Evolutionary conservation across 192 early-diverging fungal genomes (phyloP).

Genomic region (Mycoemilia scoparia): DNA sequence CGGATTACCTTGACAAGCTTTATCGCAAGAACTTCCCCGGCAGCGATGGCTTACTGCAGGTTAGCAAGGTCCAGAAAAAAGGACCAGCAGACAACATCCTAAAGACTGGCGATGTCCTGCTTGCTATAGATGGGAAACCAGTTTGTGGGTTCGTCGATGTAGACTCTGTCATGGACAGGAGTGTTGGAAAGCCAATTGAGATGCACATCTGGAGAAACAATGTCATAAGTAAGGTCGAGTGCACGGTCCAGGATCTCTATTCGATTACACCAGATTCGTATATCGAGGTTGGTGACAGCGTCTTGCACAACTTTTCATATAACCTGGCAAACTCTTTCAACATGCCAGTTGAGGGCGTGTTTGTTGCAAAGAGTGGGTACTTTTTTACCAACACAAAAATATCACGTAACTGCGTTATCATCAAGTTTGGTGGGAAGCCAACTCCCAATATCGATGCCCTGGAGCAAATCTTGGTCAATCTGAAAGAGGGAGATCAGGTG

Average conservation of each 20-base stretch:
- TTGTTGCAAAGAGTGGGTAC: slow-evolving; percentile 53
- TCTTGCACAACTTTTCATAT: slow-evolving; percentile 55
- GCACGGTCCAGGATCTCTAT: slow-evolving; percentile 50
- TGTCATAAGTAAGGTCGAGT: slow-evolving; percentile 20
- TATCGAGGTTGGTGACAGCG: slow-evolving; percentile 70
- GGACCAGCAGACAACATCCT: slow-evolving; percentile 45
- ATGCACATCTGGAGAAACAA: slow-evolving; percentile 41
- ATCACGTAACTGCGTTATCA: background rate
- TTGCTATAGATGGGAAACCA: slow-evolving; percentile 39
- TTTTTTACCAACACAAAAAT: no score
- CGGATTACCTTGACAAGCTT: slow-evolving; percentile 40
- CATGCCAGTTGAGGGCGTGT: slow-evolving; percentile 58
- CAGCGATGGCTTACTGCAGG: slow-evolving; percentile 51
- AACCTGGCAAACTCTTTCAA: slow-evolving; percentile 56
- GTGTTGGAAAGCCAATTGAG: slow-evolving; percentile 29
- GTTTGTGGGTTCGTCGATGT: slow-evolving; percentile 55
- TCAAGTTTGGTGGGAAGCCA: no score
- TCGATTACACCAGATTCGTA: slow-evolving; percentile 64
- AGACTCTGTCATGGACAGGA: slow-evolving; percentile 40
- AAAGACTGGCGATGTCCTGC: slow-evolving; percentile 54
- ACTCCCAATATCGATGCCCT: no score
- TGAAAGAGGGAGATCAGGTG: no score
- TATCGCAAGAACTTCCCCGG: slow-evolving; percentile 41
- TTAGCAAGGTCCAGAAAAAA: slow-evolving; percentile 39
- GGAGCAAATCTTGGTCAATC: no score